phyloP scores from a whole-genome alignment of 768 basidiomycete genomes.

The Kwoniella heveanensis region DNA sequence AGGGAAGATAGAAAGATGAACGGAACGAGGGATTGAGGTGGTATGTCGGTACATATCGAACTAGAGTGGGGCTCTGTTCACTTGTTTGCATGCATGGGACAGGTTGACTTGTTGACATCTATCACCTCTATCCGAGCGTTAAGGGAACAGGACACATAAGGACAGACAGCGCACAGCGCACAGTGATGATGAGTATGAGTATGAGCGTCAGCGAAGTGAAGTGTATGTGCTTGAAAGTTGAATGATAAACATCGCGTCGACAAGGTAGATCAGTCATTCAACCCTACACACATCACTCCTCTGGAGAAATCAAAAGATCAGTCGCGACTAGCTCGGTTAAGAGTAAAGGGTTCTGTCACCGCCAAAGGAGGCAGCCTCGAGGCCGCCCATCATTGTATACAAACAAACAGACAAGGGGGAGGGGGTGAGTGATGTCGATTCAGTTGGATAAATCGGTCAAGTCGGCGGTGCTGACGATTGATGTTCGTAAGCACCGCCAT shows the following conservation, averaged over 20 bases:
- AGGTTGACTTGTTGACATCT: not conserved
- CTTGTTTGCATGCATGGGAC: slow-evolving; percentile 12
- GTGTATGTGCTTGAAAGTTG: slow-evolving; percentile 10
- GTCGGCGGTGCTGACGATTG: not conserved
- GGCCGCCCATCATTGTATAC: not conserved
- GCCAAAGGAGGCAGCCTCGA: slow-evolving; percentile 2
- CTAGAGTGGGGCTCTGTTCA: not conserved
- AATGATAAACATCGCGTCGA: slow-evolving; percentile 19
- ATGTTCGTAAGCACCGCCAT: not conserved
- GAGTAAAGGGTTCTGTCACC: not conserved
- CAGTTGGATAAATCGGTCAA: not conserved
- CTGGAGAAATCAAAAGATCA: not conserved
- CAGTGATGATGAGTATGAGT: slow-evolving; percentile 8
- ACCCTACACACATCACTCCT: not conserved
- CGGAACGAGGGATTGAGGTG: too few species aligned
- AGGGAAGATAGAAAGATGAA: too few species aligned
- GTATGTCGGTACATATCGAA: not conserved
- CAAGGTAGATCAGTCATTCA: slow-evolving; percentile 15
- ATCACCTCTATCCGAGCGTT: too few species aligned
- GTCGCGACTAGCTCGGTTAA: slow-evolving; percentile 1
- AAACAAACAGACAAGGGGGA: not conserved
- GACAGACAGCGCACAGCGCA: not conserved
- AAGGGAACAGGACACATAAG: too few species aligned
- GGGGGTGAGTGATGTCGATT: not conserved
- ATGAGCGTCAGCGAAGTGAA: too few species aligned